Evolutionary conservation across 345 rosid genomes (phyloP).

Genomic region (Brassica nigra): DNA sequence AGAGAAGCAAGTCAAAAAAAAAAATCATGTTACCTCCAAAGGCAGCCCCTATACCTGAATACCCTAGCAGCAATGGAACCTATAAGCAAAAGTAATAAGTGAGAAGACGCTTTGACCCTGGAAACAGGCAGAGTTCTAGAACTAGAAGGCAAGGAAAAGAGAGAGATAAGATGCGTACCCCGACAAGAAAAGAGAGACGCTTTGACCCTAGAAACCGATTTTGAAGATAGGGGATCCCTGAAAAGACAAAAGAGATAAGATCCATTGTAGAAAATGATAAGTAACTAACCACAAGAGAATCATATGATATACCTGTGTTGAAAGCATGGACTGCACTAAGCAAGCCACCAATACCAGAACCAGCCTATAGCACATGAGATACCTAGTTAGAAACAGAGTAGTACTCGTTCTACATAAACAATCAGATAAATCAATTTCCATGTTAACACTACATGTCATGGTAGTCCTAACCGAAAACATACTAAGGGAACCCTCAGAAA

Average conservation of each 20-base stretch:
- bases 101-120: neutral
- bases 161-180: conserved; percentile 48
- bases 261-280: neutral
- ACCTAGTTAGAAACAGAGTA: conserved; percentile 24
- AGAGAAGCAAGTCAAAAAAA: conserved; percentile 5
- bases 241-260: conserved; percentile 28
- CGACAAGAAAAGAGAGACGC: conserved; percentile 80
- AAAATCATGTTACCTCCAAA: conserved; percentile 71
- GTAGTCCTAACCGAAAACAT: neutral
- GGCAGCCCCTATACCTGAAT: conserved; percentile 81
- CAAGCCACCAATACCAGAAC: conserved; percentile 85
- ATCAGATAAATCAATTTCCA: neutral
- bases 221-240: conserved; percentile 82
- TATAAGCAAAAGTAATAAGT: conserved; percentile 38
- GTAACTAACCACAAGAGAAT: conserved; percentile 9
- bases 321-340: conserved; percentile 87
- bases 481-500: neutral
- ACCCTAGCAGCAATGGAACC: conserved; percentile 75
- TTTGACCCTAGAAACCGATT: conserved; percentile 79
- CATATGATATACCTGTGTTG: conserved; percentile 60
- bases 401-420: neutral
- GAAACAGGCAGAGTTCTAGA: conserved; percentile 3
- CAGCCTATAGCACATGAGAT: conserved; percentile 57
- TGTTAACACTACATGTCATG: neutral
- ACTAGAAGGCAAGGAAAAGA: neutral